Evolutionary conservation across 495 filamentous ascomycete species (phyloP).

Genomic region (Penicillium goetzii): DNA sequence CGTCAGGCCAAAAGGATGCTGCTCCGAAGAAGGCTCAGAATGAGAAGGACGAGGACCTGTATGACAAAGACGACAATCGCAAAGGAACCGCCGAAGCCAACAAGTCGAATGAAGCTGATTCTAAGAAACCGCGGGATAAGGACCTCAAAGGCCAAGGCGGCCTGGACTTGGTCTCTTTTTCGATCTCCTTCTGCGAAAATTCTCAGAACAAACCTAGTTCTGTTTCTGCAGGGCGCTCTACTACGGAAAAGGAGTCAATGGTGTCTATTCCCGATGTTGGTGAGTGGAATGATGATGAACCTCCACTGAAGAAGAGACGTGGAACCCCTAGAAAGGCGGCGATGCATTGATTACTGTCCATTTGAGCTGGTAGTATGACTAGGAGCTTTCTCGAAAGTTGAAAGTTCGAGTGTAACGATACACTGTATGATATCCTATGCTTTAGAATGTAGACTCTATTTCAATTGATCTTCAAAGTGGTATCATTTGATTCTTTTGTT

Average conservation of each 20-base stretch:
- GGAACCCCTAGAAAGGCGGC: slow-evolving; percentile 30
- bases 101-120: slow-evolving; percentile 3
- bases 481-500: slow-evolving; percentile 36
- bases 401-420: slow-evolving; percentile 1
- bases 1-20: slow-evolving; percentile 1
- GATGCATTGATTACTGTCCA: slow-evolving; percentile 8
- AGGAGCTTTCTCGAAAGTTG: neutral
- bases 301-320: slow-evolving; percentile 43
- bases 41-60: slow-evolving; percentile 9
- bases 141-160: slow-evolving; percentile 15
- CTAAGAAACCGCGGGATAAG: slow-evolving; percentile 21
- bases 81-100: slow-evolving; percentile 14
- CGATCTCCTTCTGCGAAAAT: slow-evolving; percentile 40
- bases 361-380: neutral
- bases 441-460: slow-evolving; percentile 4
- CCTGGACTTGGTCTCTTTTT: slow-evolving; percentile 40
- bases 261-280: slow-evolving; percentile 26
- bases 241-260: slow-evolving; percentile 26
- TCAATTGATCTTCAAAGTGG: slow-evolving; percentile 24
- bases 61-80: slow-evolving; percentile 6
- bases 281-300: slow-evolving; percentile 37
- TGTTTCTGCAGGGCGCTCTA: neutral
- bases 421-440: slow-evolving; percentile 2
- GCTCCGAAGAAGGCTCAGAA: slow-evolving; percentile 12
- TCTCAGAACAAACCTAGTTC: slow-evolving; percentile 9